phyloP scores from a whole-genome alignment of 1,284 basidiomycete genomes.

The Entoloma clypeatum region DNA sequence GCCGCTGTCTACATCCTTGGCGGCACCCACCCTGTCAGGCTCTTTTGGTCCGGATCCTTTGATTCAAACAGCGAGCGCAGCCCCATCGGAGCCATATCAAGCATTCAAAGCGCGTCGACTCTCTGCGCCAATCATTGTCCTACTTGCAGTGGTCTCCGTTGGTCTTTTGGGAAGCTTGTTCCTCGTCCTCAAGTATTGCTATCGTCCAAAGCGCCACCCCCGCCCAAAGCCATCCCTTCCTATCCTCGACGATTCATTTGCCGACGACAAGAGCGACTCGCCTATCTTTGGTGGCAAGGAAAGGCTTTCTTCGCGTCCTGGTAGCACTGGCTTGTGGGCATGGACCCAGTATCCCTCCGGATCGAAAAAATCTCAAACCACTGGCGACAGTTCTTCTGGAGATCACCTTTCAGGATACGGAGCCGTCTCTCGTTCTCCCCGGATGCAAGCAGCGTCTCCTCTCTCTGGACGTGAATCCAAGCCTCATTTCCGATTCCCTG shows the following conservation, averaged over 20 bases:
- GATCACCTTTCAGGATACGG: slow-evolving; percentile 10
- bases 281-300: slow-evolving; percentile 74
- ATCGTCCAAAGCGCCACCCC: slow-evolving; percentile 44
- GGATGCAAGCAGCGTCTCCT: slow-evolving; percentile 15
- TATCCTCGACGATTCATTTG: slow-evolving; percentile 52
- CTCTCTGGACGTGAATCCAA: slow-evolving; percentile 14
- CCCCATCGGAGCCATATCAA: slow-evolving; percentile 8
- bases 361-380: too few species aligned
- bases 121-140: slow-evolving; percentile 46
- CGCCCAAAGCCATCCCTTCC: slow-evolving; percentile 68
- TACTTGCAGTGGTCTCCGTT: slow-evolving; percentile 53
- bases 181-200: slow-evolving; percentile 44
- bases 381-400: slow-evolving; percentile 6
- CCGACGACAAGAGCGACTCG: slow-evolving; percentile 50
- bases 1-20: slow-evolving; percentile 19
- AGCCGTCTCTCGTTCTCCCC: slow-evolving; percentile 8
- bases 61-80: slow-evolving; percentile 11
- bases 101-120: slow-evolving; percentile 24
- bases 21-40: slow-evolving; percentile 13
- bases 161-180: slow-evolving; percentile 54
- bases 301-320: slow-evolving; percentile 46
- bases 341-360: slow-evolving; percentile 71
- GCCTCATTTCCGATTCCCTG: slow-evolving; percentile 16
- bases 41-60: slow-evolving; percentile 10
- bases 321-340: slow-evolving; percentile 42